Evolutionary conservation across 2,329 filamentous ascomycete species (phyloP).

Genomic region (Talaromyces sp.): DNA sequence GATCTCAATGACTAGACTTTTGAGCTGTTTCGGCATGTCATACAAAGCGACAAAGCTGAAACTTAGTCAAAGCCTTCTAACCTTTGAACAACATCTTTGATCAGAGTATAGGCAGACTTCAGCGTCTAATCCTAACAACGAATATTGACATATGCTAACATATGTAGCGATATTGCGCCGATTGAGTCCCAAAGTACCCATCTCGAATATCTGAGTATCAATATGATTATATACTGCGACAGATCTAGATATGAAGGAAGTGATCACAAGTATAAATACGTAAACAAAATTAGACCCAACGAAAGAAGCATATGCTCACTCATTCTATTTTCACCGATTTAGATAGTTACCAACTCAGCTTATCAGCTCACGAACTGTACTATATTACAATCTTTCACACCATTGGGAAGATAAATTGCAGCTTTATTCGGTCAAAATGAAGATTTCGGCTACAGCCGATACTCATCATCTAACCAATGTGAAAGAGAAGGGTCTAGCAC

Average conservation of each 20-base stretch:
- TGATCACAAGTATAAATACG: neutral
- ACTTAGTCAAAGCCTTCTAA: neutral
- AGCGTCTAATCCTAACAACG: neutral
- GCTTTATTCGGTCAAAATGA: neutral
- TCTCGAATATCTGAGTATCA: neutral
- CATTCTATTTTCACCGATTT: neutral
- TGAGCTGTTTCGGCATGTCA: neutral
- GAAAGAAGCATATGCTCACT: neutral
- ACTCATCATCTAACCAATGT: neutral
- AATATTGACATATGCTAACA: neutral
- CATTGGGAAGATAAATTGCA: neutral
- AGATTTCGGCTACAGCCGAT: neutral
- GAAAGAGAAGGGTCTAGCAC: neutral
- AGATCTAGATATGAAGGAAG: neutral
- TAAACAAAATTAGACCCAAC: neutral
- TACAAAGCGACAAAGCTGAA: neutral
- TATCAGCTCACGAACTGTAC: neutral
- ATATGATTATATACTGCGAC: neutral
- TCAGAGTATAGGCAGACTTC: neutral
- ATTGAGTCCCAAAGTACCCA: neutral
- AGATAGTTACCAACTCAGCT: neutral
- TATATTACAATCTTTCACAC: neutral
- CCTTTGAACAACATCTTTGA: neutral
- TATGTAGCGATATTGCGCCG: neutral
- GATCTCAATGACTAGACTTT: neutral